phyloP scores from a whole-genome alignment of 768 basidiomycete genomes.

The Leccinum ochraceum region DNA sequence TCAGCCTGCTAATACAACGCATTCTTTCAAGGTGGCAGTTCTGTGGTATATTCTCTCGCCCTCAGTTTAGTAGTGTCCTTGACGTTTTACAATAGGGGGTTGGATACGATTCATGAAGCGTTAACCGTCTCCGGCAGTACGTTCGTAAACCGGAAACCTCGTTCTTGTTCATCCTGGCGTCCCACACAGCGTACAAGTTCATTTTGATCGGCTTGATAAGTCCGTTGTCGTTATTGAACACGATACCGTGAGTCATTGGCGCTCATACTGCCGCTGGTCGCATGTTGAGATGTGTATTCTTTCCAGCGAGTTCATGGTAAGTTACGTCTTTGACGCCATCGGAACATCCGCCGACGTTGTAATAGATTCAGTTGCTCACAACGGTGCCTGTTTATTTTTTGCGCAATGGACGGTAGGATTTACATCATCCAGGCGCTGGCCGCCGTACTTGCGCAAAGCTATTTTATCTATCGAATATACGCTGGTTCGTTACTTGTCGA shows the following conservation, averaged over 20 bases:
- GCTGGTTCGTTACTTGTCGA: not conserved
- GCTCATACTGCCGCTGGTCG: not conserved
- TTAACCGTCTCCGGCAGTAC: constrained; percentile 11
- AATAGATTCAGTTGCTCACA: constrained; percentile 6
- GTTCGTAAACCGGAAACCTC: not conserved
- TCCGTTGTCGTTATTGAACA: not conserved
- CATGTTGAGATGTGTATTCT: not conserved
- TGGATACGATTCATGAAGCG: constrained; percentile 16
- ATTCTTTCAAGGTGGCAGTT: constrained; percentile 5
- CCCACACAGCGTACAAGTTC: constrained; percentile 12
- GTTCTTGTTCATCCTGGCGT: not conserved
- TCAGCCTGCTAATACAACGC: not conserved
- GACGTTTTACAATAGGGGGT: constrained; percentile 4
- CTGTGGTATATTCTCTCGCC: constrained; percentile 5
- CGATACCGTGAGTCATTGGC: constrained; percentile 5
- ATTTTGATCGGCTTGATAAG: not conserved
- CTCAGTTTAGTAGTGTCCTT: not conserved
- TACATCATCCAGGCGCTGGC: constrained; percentile 4
- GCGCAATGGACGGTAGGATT: not conserved
- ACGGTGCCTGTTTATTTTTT: constrained; percentile 1
- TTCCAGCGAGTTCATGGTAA: constrained; percentile 11
- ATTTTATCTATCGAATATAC: constrained; percentile 17
- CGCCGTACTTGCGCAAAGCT: constrained; percentile 10
- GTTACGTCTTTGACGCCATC: not conserved
- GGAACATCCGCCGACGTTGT: not conserved